Conservation (phyloP, 2,329 filamentous ascomycete species). For the Thielaviopsis populi region DNA sequence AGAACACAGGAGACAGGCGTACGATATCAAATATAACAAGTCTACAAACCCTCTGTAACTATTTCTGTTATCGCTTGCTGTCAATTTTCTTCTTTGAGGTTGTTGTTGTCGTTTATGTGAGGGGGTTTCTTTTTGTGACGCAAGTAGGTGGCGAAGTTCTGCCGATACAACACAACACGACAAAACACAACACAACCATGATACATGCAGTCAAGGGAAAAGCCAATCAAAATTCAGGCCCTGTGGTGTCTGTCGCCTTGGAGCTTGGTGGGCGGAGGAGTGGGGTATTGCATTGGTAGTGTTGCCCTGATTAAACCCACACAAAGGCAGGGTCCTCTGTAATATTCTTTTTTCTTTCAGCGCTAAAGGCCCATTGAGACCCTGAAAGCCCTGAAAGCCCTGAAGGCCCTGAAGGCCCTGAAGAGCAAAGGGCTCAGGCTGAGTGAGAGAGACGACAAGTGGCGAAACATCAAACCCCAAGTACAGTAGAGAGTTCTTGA, state of each 20-base stretch:
- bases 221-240: background rate
- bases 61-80: background rate
- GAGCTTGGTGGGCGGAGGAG: too few species aligned
- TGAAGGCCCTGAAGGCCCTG: background rate
- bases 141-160: background rate
- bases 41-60: background rate
- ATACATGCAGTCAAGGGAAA: too few species aligned
- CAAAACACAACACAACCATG: too few species aligned
- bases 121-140: background rate
- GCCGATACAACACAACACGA: background rate
- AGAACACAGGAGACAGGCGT: background rate
- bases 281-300: too few species aligned
- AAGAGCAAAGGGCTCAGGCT: background rate
- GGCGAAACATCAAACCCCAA: too few species aligned
- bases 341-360: background rate
- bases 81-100: background rate
- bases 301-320: too few species aligned
- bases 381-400: background rate
- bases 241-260: background rate
- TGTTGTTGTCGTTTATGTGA: background rate
- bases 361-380: background rate
- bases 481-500: too few species aligned
- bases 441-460: background rate
- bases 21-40: background rate
- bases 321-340: background rate